A percentile compares a stretch with the other conserved stretches of the same genome.
These are phyloP conservation scores for Gossypium sturtianum DNA, from an alignment of 345 rosid species.

Conservation along the genomic window DNA sequence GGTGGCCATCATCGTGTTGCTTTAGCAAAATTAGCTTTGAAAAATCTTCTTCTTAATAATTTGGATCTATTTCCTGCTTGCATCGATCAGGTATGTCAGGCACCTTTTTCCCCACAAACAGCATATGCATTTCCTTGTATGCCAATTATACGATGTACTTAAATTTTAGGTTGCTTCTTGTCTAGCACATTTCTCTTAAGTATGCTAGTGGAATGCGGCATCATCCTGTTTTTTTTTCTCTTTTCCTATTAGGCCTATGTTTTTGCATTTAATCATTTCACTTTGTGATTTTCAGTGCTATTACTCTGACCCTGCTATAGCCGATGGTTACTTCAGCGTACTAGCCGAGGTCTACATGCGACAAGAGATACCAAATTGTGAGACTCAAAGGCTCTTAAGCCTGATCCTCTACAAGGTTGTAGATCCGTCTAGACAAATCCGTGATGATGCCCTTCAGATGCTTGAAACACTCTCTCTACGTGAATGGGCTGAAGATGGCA, in stretches of 20 bases:
- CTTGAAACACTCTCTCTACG: conserved; percentile 96
- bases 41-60: conserved; percentile 90
- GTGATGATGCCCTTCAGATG: conserved; percentile 99
- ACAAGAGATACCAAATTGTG: conserved; percentile 94
- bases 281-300: conserved; percentile 60
- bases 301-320: conserved; percentile 88
- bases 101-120: neutral
- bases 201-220: neutral
- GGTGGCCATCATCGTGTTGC: conserved; percentile 88
- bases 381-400: conserved; percentile 91
- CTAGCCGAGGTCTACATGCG: conserved; percentile 99
- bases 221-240: neutral
- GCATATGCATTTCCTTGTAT: neutral
- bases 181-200: neutral
- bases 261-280: neutral
- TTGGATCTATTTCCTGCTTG: conserved; percentile 97
- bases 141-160: neutral
- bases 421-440: conserved; percentile 94
- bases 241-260: neutral
- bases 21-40: conserved; percentile 90
- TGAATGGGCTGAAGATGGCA: conserved; percentile 98
- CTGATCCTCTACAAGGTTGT: conserved; percentile 97
- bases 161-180: neutral
- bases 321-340: conserved; percentile 97
- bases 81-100: conserved; percentile 81